A percentile compares a stretch with the other conserved stretches of the same genome.
These are phyloP conservation scores for Oidiodendron maius DNA, from an alignment of 495 filamentous ascomycete species.

Conservation along the genomic window DNA sequence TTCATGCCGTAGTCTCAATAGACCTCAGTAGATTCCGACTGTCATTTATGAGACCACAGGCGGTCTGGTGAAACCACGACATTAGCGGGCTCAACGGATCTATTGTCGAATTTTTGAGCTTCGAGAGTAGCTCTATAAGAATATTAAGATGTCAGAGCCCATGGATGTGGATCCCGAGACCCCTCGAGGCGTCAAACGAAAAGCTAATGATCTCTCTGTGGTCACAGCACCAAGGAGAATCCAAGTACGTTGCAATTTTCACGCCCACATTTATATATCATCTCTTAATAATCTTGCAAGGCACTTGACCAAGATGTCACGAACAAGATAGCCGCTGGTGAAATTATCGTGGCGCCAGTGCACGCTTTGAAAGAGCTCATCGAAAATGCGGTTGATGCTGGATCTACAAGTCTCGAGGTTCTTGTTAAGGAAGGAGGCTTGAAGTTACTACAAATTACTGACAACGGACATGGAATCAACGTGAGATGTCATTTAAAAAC, in stretches of 20 bases:
- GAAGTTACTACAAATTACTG: constrained; percentile 93
- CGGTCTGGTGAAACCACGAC: too few relatives aligned
- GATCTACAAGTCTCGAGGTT: constrained; percentile 86
- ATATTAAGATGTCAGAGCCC: constrained; percentile 15
- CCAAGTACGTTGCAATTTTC: constrained; percentile 20
- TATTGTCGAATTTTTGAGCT: too few relatives aligned
- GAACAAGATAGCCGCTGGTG: constrained; percentile 98
- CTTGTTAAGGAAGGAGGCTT: constrained; percentile 94
- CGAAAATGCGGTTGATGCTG: constrained; percentile 96
- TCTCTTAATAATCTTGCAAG: constrained; percentile 33
- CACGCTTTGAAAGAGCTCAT: constrained; percentile 97
- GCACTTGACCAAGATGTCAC: constrained; percentile 92
- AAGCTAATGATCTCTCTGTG: constrained; percentile 22
- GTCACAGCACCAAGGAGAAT: constrained; percentile 30
- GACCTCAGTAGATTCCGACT: too few relatives aligned
- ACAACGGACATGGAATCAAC: constrained; percentile 96
- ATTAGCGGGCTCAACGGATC: too few relatives aligned
- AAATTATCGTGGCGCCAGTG: constrained; percentile 97
- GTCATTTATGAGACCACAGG: too few relatives aligned
- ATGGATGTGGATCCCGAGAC: constrained; percentile 19
- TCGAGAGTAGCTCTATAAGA: too few relatives aligned
- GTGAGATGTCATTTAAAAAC: constrained; percentile 39
- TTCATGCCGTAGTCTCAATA: too few relatives aligned
- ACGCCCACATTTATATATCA: not conserved
- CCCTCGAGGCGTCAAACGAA: constrained; percentile 28